These are phyloP conservation scores for Penicillium paneum DNA, from an alignment of 2,329 filamentous ascomycete genomes.

Conservation along the genomic window DNA sequence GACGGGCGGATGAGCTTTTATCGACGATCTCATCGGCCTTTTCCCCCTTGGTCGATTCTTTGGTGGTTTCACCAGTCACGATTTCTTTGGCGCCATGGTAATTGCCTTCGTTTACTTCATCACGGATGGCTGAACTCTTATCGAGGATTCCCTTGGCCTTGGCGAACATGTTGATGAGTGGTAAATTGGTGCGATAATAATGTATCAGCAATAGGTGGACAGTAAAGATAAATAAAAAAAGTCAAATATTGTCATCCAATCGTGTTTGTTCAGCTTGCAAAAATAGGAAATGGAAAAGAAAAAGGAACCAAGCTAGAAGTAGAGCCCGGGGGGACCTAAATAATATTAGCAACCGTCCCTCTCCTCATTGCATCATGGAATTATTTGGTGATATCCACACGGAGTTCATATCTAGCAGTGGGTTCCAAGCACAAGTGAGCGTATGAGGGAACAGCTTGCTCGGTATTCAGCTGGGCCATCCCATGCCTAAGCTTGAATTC, in stretches of 20 bases:
- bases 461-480: background rate
- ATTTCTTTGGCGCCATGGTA: slow-evolving; percentile 9
- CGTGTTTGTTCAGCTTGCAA: slow-evolving; percentile 16
- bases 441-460: background rate
- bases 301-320: background rate
- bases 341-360: background rate
- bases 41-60: slow-evolving; percentile 1
- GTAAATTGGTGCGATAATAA: background rate
- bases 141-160: slow-evolving; percentile 8
- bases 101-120: slow-evolving; percentile 14
- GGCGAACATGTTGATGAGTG: slow-evolving; percentile 14
- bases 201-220: slow-evolving; percentile 1
- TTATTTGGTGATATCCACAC: slow-evolving; percentile 4
- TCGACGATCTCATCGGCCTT: slow-evolving; percentile 1
- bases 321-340: slow-evolving; percentile 10
- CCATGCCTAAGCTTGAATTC: slow-evolving; percentile 1
- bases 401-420: background rate
- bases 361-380: slow-evolving; percentile 22
- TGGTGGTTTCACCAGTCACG: slow-evolving; percentile 6
- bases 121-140: slow-evolving; percentile 8
- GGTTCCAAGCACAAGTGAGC: background rate
- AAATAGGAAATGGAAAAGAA: background rate
- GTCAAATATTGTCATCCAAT: slow-evolving; percentile 16
- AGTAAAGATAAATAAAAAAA: slow-evolving; percentile 8
- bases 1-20: slow-evolving; percentile 1